Conservation (phyloP, 495 filamentous ascomycete species). For the Elasticomyces elasticus region DNA sequence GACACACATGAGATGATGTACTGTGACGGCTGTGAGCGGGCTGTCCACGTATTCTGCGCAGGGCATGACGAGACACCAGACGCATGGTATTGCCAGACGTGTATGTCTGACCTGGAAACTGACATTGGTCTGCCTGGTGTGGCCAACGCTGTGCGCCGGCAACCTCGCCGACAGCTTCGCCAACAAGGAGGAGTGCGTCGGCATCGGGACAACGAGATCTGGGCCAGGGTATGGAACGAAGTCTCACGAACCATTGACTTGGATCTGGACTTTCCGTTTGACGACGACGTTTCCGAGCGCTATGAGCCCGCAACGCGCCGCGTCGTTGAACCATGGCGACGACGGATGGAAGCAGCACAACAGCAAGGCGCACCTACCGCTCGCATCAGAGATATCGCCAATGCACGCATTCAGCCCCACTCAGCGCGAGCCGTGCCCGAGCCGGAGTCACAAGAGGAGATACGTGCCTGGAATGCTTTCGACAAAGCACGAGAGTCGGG, state of each 20-base stretch:
- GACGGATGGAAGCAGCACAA: constrained; percentile 68
- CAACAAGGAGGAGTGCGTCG: neutral
- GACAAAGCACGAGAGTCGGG: constrained; percentile 64
- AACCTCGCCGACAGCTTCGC: neutral
- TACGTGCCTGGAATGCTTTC: constrained; percentile 78
- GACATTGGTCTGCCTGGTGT: constrained; percentile 14
- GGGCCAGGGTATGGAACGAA: constrained; percentile 60
- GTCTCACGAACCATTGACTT: constrained; percentile 58
- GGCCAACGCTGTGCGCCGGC: constrained; percentile 1
- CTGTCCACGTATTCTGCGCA: constrained; percentile 78
- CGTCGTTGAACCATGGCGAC: constrained; percentile 65
- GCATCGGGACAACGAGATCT: constrained; percentile 32
- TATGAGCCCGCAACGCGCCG: constrained; percentile 45
- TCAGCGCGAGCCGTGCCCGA: constrained; percentile 38
- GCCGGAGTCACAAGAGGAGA: constrained; percentile 66
- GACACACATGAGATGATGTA: constrained; percentile 57
- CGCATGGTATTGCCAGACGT: constrained; percentile 82
- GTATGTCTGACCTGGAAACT: constrained; percentile 44
- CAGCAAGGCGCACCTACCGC: constrained; percentile 48
- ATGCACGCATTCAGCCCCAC: neutral
- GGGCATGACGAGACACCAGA: constrained; percentile 63
- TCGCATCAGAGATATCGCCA: constrained; percentile 54
- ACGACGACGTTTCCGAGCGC: constrained; percentile 53
- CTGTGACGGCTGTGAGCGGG: constrained; percentile 77
- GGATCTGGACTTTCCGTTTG: constrained; percentile 83